Base-by-base conservation (phyloP, 306 rosid genomes). In the Rosa rugosa region DNA sequence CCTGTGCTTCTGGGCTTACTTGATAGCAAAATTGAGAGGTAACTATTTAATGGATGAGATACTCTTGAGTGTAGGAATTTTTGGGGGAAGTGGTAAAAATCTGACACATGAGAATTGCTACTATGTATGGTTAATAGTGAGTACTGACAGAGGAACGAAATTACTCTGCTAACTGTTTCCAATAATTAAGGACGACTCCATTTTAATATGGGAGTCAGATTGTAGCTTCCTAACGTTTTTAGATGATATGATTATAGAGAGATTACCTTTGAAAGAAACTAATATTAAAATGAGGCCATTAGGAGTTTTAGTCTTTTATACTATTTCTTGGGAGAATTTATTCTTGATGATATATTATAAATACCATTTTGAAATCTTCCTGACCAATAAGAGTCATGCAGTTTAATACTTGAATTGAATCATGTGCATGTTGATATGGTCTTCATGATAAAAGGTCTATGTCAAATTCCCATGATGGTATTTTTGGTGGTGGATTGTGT, bases 1-100 rank as follows among this genome's bases (percentile, higher is more conserved):
- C 98, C 99, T 56, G 93, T 93, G 82, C 99, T 95, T 77, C 72
- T 84, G 78, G 94, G 98, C 67, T 87, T 95, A 85, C 84, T 95
- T 56, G 91, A 95, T 85, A 81, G 97, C 88, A 90, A 91, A 82
- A 83, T 65, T 64, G 99, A 95, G 85, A 91, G 99, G 99, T 93
- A 93, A 76, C 56, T 60, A 51, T 69, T 71, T 84, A 5, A 67
- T 77, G 47, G 40, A 40, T 80, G 25, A 54, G 67, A 76, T 64
- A 71, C 70, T 66, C 63, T 73, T 73, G 59, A 20, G 25, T 17
- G 47, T 53, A 10, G 38, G 66, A 12, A 36, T 20, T 53, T 14
- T 72, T 40, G 0, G 31, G 18, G 45, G 49, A 53, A 72, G 31
- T 72, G 34, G 31, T 38, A 20, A 11, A 13, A 23, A 14, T 72